These are phyloP conservation scores for Colletotrichum sp. DNA, from an alignment of 2,329 filamentous ascomycete species.

Conservation along the genomic window DNA sequence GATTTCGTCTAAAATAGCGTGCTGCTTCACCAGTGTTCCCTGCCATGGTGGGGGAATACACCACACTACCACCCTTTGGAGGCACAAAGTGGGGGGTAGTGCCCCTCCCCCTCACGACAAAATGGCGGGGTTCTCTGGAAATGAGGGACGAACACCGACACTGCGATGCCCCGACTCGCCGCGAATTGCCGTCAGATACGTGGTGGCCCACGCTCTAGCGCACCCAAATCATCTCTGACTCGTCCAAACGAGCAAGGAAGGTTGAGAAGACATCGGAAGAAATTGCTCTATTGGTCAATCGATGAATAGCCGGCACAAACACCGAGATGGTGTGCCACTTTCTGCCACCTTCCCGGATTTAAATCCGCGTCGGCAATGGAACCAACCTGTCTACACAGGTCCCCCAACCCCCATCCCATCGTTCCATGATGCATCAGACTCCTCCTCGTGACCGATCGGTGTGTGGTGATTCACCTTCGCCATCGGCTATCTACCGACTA, in stretches of 20 bases:
- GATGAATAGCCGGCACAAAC: background rate
- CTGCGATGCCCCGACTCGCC: background rate
- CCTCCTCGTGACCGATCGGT: background rate
- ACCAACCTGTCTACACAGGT: background rate
- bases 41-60: background rate
- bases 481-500: background rate
- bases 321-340: background rate
- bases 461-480: background rate
- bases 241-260: background rate
- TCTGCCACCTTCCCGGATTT: background rate
- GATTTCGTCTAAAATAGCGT: background rate
- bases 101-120: background rate
- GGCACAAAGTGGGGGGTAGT: background rate
- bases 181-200: background rate
- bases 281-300: background rate
- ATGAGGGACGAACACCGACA: background rate
- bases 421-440: background rate
- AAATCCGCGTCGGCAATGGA: background rate
- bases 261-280: background rate
- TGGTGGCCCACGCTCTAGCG: background rate
- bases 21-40: background rate
- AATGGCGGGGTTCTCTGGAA: background rate
- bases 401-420: background rate
- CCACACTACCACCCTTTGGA: background rate
- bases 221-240: background rate